phyloP scores from a whole-genome alignment of 306 rosid genomes.

The Arachis stenosperma region DNA sequence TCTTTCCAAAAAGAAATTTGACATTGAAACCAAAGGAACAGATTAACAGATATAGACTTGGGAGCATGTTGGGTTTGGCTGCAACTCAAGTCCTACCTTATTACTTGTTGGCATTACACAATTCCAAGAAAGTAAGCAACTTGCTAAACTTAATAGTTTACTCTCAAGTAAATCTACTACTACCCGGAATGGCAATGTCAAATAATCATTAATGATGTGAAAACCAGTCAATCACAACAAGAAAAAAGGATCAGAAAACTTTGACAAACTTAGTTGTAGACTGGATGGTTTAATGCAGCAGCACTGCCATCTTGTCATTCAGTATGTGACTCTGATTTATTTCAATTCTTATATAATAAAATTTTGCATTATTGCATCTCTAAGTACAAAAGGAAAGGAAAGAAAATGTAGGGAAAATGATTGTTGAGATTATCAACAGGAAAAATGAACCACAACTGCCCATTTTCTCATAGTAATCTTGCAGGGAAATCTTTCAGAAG shows the following conservation, averaged over 20 bases:
- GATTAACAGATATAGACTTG: background rate
- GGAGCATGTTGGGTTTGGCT: background rate
- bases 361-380: background rate
- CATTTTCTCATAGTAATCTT: too few species aligned
- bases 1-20: background rate
- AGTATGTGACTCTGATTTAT: background rate
- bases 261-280: conserved; percentile 3
- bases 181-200: background rate
- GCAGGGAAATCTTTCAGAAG: too few species aligned
- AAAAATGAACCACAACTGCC: too few species aligned
- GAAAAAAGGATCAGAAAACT: conserved; percentile 16
- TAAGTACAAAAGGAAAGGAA: background rate
- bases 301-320: background rate
- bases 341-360: conserved; percentile 8
- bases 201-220: background rate
- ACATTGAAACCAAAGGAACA: background rate
- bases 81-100: too few species aligned
- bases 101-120: background rate
- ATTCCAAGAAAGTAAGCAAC: background rate
- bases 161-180: background rate
- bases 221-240: background rate
- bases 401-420: too few species aligned
- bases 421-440: too few species aligned
- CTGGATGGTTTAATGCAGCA: conserved; percentile 1
- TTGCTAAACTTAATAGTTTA: background rate